Evolutionary conservation across 805 yeast genomes (phyloP).

Genomic region (Candida xiaguanensis): DNA sequence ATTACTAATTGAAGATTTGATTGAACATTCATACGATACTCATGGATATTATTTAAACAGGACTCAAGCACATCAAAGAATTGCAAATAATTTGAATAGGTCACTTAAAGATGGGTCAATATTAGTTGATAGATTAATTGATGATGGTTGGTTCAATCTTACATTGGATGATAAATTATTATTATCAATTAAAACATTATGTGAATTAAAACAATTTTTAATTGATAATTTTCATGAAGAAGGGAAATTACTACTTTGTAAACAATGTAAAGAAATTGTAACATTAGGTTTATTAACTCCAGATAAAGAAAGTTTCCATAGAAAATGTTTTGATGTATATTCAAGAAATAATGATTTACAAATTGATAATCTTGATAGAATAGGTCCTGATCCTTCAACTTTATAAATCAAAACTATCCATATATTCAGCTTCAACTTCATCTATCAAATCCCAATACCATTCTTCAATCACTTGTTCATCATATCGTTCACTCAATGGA

Average conservation of each 20-base stretch:
- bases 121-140: constrained; percentile 38
- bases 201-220: constrained; percentile 46
- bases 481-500: constrained; percentile 58
- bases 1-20: constrained; percentile 42
- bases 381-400: constrained; percentile 11
- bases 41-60: constrained; percentile 32
- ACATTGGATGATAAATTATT: constrained; percentile 28
- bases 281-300: constrained; percentile 42
- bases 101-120: constrained; percentile 33
- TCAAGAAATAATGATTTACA: constrained; percentile 21
- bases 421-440: constrained; percentile 65
- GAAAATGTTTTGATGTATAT: constrained; percentile 43
- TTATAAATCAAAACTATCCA: constrained; percentile 40
- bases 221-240: constrained; percentile 32
- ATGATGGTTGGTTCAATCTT: constrained; percentile 52
- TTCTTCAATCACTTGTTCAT: constrained; percentile 74
- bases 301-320: constrained; percentile 35
- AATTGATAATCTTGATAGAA: constrained; percentile 3
- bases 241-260: constrained; percentile 37
- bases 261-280: constrained; percentile 49
- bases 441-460: constrained; percentile 80
- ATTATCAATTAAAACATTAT: constrained; percentile 38
- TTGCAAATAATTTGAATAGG: constrained; percentile 22
- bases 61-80: constrained; percentile 31
- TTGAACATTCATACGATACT: constrained; percentile 29